These are phyloP conservation scores for Phialophora expanda DNA, from an alignment of 2,329 filamentous ascomycete species.

Conservation along the genomic window DNA sequence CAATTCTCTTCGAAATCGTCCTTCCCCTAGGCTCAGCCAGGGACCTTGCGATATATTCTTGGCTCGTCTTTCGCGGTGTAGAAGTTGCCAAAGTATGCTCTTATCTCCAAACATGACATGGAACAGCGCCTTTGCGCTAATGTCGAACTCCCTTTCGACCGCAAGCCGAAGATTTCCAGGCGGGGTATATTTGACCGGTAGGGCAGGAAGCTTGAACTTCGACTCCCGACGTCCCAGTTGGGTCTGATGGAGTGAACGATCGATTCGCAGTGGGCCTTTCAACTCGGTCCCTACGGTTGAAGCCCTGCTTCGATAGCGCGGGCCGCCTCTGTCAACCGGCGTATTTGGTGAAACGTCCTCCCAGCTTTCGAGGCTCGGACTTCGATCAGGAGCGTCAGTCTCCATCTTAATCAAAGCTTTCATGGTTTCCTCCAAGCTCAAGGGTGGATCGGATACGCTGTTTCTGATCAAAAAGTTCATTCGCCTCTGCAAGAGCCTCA, in stretches of 20 bases:
- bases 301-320: slow-evolving; percentile 40
- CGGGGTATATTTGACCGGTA: slow-evolving; percentile 83
- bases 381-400: slow-evolving; percentile 61
- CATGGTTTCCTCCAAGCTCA: slow-evolving; percentile 72
- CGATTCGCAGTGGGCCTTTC: slow-evolving; percentile 64
- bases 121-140: slow-evolving; percentile 92
- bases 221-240: slow-evolving; percentile 49
- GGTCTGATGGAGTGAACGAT: slow-evolving; percentile 61
- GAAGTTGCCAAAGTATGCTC: slow-evolving; percentile 87
- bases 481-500: slow-evolving; percentile 79
- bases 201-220: slow-evolving; percentile 80
- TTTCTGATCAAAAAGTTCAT: slow-evolving; percentile 86
- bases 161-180: slow-evolving; percentile 77
- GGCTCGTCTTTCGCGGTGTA: slow-evolving; percentile 82
- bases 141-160: slow-evolving; percentile 81
- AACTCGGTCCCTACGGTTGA: slow-evolving; percentile 50
- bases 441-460: slow-evolving; percentile 72
- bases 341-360: slow-evolving; percentile 73
- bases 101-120: slow-evolving; percentile 97
- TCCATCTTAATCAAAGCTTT: slow-evolving; percentile 77
- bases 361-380: slow-evolving; percentile 86
- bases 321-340: slow-evolving; percentile 64
- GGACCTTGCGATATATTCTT: slow-evolving; percentile 83
- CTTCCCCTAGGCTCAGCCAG: slow-evolving; percentile 72
- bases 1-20: slow-evolving; percentile 77